Evolutionary conservation across 2,329 filamentous ascomycete species (phyloP), one percentile per base, ranked within the genome.

Genomic region (Fusarium nygamai): DNA sequence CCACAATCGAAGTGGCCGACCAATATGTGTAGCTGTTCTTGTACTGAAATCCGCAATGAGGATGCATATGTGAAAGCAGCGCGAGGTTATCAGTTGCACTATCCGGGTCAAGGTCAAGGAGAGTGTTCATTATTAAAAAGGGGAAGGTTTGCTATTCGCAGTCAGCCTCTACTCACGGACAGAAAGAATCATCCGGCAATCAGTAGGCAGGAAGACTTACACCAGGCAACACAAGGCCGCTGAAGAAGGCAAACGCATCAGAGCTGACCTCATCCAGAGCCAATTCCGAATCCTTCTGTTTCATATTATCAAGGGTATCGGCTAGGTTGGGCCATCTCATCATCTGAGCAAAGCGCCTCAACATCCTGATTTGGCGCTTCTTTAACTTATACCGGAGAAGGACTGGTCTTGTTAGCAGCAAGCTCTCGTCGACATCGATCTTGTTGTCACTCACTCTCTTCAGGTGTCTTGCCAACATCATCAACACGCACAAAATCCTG

Each of bases 241-340:
- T 93, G 78, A 94, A 94, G 84, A 93, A 95, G 12, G 93, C 92
- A 89, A 94, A 92, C 22, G 92, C 89, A 78, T 94, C 92, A 27
- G 92, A 92, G 77, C 91, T 91, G 78, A 91, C 83, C 46, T 87
- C 84, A 71, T 93, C 86, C 60, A 93, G 83, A 20, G 85, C 85
- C 29, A 87, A 86, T 67, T 92, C 89, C 17, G 82, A 83, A 66
- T 92, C 90, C 69, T 87, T 86, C 69, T 91, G 87, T 71, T 87
- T 89, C 61, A 94, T 85, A 51, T 88, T 86, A 47, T 89, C 88
- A 50, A 93, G 85, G 12, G 92, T 90, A 67, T 90, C 89, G 27
- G 85, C 84, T 67, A 94, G 87, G 75, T 94, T 94, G 4, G 92
- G 92, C 93, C 93, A 95, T 81, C 93, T 94, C 85, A 95, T 90